Conservation (phyloP, 2,329 filamentous ascomycete species). For the Cladosporium halotolerans region DNA sequence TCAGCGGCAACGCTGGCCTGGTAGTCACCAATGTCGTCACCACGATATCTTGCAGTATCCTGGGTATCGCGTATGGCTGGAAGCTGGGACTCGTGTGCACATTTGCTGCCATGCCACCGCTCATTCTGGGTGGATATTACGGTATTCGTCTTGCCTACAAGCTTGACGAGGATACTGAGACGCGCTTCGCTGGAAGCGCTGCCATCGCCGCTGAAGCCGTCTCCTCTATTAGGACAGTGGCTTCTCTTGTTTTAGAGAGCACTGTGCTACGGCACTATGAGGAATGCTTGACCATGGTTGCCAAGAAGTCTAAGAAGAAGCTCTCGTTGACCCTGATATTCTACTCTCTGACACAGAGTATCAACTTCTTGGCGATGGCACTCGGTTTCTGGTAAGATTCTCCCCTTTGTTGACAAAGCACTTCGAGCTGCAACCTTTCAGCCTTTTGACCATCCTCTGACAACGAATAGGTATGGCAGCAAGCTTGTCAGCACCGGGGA, state of each 20-base stretch:
- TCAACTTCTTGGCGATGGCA: conserved; percentile 28
- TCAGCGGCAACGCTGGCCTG: conserved; percentile 40
- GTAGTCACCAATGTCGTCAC: conserved; percentile 31
- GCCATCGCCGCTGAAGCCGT: conserved; percentile 32
- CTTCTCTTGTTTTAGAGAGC: conserved; percentile 28
- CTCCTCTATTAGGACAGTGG: conserved; percentile 30
- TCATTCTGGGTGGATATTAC: conserved; percentile 30
- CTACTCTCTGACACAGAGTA: conserved; percentile 29
- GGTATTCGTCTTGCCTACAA: conserved; percentile 30
- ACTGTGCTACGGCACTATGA: conserved; percentile 26
- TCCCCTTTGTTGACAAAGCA: conserved; percentile 6
- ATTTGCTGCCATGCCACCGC: conserved; percentile 28
- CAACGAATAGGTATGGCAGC: conserved; percentile 22
- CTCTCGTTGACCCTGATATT: conserved; percentile 22
- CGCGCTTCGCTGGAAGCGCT: conserved; percentile 30
- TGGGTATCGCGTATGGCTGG: conserved; percentile 32
- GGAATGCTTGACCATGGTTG: conserved; percentile 9
- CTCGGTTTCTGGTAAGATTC: conserved; percentile 29
- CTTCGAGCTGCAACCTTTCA: conserved; percentile 25
- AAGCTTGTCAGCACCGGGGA: conserved; percentile 28
- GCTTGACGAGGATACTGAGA: conserved; percentile 25
- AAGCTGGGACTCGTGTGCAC: conserved; percentile 29
- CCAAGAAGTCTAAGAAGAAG: conserved; percentile 2
- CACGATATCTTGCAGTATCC: conserved; percentile 23
- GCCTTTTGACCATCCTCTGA: conserved; percentile 52